Conservation (phyloP, 345 rosid genomes). For the Aurinia saxatilis region DNA sequence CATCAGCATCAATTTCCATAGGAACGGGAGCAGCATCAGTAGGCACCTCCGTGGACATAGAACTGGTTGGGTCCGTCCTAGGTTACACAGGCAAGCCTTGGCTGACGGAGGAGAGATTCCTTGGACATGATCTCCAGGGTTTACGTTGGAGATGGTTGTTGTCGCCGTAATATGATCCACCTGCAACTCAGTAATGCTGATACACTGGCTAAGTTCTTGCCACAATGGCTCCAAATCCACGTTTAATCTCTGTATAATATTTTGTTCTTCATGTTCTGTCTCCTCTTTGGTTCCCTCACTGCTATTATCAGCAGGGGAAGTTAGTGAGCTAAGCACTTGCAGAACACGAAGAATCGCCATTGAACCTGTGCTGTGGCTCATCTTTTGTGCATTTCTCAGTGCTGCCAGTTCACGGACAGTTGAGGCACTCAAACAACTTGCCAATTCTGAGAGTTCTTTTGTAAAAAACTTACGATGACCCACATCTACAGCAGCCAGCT, state of each 20-base stretch:
- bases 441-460: slow-evolving; percentile 63
- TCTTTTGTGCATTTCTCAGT: slow-evolving; percentile 64
- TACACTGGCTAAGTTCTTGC: slow-evolving; percentile 90
- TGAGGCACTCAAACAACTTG: slow-evolving; percentile 68
- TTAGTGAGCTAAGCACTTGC: slow-evolving; percentile 74
- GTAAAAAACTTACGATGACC: slow-evolving; percentile 63
- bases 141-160: slow-evolving; percentile 33
- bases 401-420: slow-evolving; percentile 76
- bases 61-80: slow-evolving; percentile 47
- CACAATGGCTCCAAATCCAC: slow-evolving; percentile 79
- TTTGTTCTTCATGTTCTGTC: slow-evolving; percentile 65
- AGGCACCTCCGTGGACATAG: slow-evolving; percentile 36
- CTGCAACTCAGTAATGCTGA: slow-evolving; percentile 77
- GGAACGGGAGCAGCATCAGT: slow-evolving; percentile 52
- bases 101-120: slow-evolving; percentile 56
- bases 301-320: slow-evolving; percentile 35
- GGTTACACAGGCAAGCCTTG: too few species aligned
- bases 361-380: slow-evolving; percentile 78
- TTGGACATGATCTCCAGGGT: slow-evolving; percentile 52
- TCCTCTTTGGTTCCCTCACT: slow-evolving; percentile 30
- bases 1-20: slow-evolving; percentile 87
- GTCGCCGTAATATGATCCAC: slow-evolving; percentile 53
- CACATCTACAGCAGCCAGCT: slow-evolving; percentile 63
- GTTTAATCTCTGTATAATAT: slow-evolving; percentile 62
- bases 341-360: slow-evolving; percentile 90